These are phyloP conservation scores for Rutstroemia sp. DNA, from an alignment of 2,329 filamentous ascomycete genomes.

Conservation along the genomic window DNA sequence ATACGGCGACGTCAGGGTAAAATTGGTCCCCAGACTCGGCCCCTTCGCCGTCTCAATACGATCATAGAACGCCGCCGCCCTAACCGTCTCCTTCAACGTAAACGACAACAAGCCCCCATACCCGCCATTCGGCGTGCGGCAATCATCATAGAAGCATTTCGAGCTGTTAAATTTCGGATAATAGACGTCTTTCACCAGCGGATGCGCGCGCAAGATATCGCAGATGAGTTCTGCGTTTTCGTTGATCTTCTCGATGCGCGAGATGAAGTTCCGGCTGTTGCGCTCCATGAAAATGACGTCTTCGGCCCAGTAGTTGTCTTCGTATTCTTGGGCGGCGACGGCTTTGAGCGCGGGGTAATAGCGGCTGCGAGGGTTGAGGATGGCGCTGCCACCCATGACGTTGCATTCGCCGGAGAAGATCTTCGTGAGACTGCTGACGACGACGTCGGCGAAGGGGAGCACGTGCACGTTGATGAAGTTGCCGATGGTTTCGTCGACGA, in stretches of 20 bases:
- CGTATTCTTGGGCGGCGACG: constrained; percentile 58
- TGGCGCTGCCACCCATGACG: constrained; percentile 84
- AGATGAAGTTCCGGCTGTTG: constrained; percentile 87
- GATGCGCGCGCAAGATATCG: constrained; percentile 54
- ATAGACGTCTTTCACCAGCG: constrained; percentile 66
- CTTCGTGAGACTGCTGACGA: constrained; percentile 93
- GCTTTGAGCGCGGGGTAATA: constrained; percentile 66
- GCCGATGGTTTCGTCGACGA: constrained; percentile 93
- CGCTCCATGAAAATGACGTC: constrained; percentile 92
- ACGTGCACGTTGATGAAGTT: constrained; percentile 96
- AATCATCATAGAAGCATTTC: constrained; percentile 68
- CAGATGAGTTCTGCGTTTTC: constrained; percentile 78
- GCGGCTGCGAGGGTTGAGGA: constrained; percentile 56
- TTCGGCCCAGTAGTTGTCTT: constrained; percentile 91
- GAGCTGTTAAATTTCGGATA: constrained; percentile 79
- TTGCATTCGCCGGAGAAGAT: constrained; percentile 97
- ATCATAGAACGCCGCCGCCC: constrained; percentile 80
- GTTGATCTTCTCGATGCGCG: constrained; percentile 78
- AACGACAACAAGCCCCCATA: constrained; percentile 88
- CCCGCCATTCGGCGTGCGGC: constrained; percentile 64
- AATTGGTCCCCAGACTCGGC: constrained; percentile 92
- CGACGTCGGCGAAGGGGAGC: constrained; percentile 78
- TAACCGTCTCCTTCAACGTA: constrained; percentile 62
- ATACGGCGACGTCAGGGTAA: constrained; percentile 87
- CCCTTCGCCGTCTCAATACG: constrained; percentile 83